Percentiles rank a stretch among this genome's conserved stretches.
These are phyloP conservation scores for Candida yuanshanica DNA, from an alignment of 805 yeast species.

Conservation along the genomic window DNA sequence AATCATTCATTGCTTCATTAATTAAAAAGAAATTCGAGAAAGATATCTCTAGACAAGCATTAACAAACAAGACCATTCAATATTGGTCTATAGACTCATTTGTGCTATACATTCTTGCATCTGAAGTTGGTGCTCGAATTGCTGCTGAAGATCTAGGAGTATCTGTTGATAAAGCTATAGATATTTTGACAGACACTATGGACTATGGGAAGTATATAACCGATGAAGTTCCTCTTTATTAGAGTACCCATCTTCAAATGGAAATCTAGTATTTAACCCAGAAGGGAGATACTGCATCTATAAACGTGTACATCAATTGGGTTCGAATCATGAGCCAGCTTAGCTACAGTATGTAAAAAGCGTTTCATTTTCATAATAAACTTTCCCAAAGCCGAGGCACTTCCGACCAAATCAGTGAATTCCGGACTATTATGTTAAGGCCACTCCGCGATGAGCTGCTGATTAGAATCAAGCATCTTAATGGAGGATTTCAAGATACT, in stretches of 20 bases:
- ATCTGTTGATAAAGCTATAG: conserved; percentile 39
- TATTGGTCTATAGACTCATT: conserved; percentile 62
- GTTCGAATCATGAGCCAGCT: too few species aligned
- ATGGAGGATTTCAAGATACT: background rate
- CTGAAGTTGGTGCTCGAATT: conserved; percentile 51
- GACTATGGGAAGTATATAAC: conserved; percentile 40
- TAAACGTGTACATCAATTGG: background rate
- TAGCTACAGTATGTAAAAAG: too few species aligned
- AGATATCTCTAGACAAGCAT: conserved; percentile 23
- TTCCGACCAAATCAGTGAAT: too few species aligned
- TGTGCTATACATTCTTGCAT: conserved; percentile 52
- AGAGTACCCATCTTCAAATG: background rate
- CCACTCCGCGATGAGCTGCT: background rate
- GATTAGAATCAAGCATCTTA: background rate
- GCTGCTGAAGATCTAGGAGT: conserved; percentile 40
- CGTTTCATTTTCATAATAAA: too few species aligned
- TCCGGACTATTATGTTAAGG: too few species aligned
- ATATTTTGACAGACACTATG: conserved; percentile 38
- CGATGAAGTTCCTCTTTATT: conserved; percentile 12
- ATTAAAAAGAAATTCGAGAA: conserved; percentile 31
- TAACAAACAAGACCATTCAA: conserved; percentile 39
- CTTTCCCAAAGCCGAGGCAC: too few species aligned
- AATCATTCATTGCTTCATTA: conserved; percentile 40
- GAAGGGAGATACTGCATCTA: too few species aligned
- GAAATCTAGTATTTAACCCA: too few species aligned